A percentile compares a stretch with the other conserved stretches of the same genome.
Evolutionary conservation across 176 grass and related monocot species (phyloP).

Genomic region (Metroxylon sagu): DNA sequence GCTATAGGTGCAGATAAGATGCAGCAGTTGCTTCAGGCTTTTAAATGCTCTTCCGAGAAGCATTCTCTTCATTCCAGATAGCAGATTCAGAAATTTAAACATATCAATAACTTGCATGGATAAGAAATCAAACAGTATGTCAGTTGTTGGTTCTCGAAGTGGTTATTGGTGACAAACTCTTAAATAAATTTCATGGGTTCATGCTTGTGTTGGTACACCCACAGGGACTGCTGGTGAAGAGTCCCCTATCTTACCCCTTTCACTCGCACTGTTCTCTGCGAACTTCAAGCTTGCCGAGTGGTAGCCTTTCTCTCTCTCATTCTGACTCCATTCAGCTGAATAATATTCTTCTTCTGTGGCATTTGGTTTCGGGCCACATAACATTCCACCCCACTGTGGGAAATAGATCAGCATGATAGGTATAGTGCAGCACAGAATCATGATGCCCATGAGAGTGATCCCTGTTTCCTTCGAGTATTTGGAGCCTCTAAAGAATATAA

Average conservation of each 20-base stretch:
- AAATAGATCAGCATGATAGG: conserved; percentile 58
- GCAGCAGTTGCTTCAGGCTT: too few relatives aligned
- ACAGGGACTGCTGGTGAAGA: conserved; percentile 40
- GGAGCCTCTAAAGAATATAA: conserved; percentile 71
- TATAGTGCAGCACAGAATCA: conserved; percentile 82
- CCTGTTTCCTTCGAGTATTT: conserved; percentile 72
- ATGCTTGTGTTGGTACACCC: conserved; percentile 28
- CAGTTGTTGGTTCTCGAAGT: too few relatives aligned
- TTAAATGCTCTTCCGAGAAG: too few relatives aligned
- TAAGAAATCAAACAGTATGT: too few relatives aligned
- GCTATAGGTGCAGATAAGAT: too few relatives aligned
- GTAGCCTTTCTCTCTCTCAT: conserved; percentile 46
- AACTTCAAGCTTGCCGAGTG: conserved; percentile 33
- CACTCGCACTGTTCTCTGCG: conserved; percentile 68
- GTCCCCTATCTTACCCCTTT: conserved; percentile 21
- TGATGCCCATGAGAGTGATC: conserved; percentile 85
- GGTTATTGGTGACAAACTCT: not conserved
- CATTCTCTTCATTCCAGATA: too few relatives aligned
- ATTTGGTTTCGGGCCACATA: conserved; percentile 22
- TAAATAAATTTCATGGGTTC: conserved; percentile 4
- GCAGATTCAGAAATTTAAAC: too few relatives aligned
- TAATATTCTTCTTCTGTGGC: conserved; percentile 64
- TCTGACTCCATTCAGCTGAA: conserved; percentile 47
- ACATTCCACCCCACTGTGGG: conserved; percentile 78
- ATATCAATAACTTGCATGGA: too few relatives aligned